Evolutionary conservation across 352 stramenopile genomes (phyloP), one percentile per base, ranked within the genome.

Genomic region (Phytophthora quininea): DNA sequence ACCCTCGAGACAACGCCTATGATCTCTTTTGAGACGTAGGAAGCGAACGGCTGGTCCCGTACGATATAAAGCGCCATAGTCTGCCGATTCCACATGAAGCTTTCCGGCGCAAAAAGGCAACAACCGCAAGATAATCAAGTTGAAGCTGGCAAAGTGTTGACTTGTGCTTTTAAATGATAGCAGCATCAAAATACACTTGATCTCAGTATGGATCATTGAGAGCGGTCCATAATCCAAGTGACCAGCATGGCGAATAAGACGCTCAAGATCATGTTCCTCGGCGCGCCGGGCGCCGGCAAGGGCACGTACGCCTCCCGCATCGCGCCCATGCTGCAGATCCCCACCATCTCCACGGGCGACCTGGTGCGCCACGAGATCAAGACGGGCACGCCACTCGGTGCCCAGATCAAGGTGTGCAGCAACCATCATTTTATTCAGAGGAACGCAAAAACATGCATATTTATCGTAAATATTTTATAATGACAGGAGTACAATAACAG

Each of bases 241-340:
- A 62, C 19, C 52, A 43, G 4, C 11, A 81, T 79, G 67, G 63
- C 64, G n/a, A 43, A 62, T 54, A 75, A 66, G 48, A 69, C 83
- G 66, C 75, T 92, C 55, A 90, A 88, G 66, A 89, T 97, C 75
- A 95, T 97, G 88, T 97, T 97, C 64, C 85, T 97, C 3, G 91
- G 91, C 9, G 88, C 91, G 40, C 91, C 91, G 0, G 91, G 91
- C 54, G 89, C 90, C 3, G 91, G 91, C 66, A 97, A 97, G 76
- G 91, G 91, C 66, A 97, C 91, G 47, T 97, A 97, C 66, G 89
- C 90, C 31, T 86, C 78, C 43, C 88, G 88, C 57, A 93, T 97
- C 40, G 86, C 89, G n/a, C 84, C 84, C 9, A 84, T 90, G 73
- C 76, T 97, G 55, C 64, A 90, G 57, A 93, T 97, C 69, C 90